Evolutionary conservation across 495 filamentous ascomycete species (phyloP), one percentile per base, ranked within the genome.

Genomic region (Neurospora hispaniola): DNA sequence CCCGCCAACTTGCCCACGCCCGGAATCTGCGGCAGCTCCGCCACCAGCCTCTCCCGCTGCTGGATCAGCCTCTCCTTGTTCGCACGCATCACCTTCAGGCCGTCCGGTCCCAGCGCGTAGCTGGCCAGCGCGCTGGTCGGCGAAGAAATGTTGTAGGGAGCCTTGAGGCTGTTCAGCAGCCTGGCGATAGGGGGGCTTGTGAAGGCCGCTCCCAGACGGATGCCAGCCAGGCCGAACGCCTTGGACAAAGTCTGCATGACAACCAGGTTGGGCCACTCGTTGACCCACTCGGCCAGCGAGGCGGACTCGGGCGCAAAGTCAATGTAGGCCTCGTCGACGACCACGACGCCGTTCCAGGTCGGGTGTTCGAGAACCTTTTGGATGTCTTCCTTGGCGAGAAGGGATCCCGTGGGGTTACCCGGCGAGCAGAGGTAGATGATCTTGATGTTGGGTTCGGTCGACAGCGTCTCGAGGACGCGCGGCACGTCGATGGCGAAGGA

Each of bases 231-330:
- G 2, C 96, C 96, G 77, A 99, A 99, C 1, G 93, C 96, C 81
- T 99, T 99, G 77, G 92, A 94, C 14, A 98, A 84, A 2, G 96
- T 98, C 84, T 99, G 96, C 94, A 98, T 96, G 43, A 99, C 94
- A 27, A 97, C 94, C 12, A 99, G 85, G 79, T 98, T 99, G n/a
- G 95, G 94, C 89, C 90, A 96, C 77, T 96, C 94, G 18, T 84
- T 86, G 10, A 96, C 95, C 93, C 92, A 97, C 79, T 97, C 92
- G n/a, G 96, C 96, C 20, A 98, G 86, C 79, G 89, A 93, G 42
- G 91, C 88, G 31, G 89, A 90, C 48, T 92, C 88, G 0, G 91
- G 88, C 20, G 96, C 90, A 76, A 98, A 99, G 80, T 99, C 96
- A 74, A 99, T 89, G 82, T 99, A 99, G 41, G 96, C 96, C 83